Conservation (phyloP, 257 asterid species). For the Nicotiana attenuata region DNA sequence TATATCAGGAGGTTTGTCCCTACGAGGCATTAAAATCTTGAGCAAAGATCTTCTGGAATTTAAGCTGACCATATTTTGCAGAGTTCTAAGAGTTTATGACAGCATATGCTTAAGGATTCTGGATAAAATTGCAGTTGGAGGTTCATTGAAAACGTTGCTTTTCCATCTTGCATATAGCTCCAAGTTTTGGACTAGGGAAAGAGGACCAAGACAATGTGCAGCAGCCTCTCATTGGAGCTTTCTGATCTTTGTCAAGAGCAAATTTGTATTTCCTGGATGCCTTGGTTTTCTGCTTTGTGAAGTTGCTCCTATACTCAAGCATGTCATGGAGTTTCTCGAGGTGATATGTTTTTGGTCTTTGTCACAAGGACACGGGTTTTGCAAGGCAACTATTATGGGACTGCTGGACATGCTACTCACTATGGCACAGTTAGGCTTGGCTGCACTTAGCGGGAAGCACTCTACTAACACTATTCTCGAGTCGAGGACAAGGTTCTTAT, state of each 20-base stretch:
- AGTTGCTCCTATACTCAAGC: slow-evolving; percentile 36
- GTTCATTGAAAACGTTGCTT: slow-evolving; percentile 49
- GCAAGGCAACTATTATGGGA: neutral
- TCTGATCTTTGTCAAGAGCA: slow-evolving; percentile 72
- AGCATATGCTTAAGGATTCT: slow-evolving; percentile 46
- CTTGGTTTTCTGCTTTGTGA: slow-evolving; percentile 72
- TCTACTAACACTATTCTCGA: neutral
- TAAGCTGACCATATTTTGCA: slow-evolving; percentile 73
- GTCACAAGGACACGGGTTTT: neutral
- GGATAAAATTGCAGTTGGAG: slow-evolving; percentile 68
- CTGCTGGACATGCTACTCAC: neutral
- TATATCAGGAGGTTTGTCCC: slow-evolving; percentile 77
- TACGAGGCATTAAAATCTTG: slow-evolving; percentile 68
- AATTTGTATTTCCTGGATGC: slow-evolving; percentile 75
- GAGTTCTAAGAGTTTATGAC: slow-evolving; percentile 84
- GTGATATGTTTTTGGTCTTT: too few relatives aligned
- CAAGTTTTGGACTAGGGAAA: slow-evolving; percentile 64
- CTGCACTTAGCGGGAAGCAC: neutral
- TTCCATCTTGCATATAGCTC: slow-evolving; percentile 68
- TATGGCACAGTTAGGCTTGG: neutral
- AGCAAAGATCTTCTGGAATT: slow-evolving; percentile 65
- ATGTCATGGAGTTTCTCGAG: neutral
- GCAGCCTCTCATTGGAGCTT: slow-evolving; percentile 69
- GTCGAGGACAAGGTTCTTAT: neutral
- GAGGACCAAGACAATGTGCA: slow-evolving; percentile 48